A percentile compares a stretch with the other conserved stretches of the same genome.
These are phyloP conservation scores for Phytophthora rubi DNA, from an alignment of 352 stramenopile species.

Conservation along the genomic window DNA sequence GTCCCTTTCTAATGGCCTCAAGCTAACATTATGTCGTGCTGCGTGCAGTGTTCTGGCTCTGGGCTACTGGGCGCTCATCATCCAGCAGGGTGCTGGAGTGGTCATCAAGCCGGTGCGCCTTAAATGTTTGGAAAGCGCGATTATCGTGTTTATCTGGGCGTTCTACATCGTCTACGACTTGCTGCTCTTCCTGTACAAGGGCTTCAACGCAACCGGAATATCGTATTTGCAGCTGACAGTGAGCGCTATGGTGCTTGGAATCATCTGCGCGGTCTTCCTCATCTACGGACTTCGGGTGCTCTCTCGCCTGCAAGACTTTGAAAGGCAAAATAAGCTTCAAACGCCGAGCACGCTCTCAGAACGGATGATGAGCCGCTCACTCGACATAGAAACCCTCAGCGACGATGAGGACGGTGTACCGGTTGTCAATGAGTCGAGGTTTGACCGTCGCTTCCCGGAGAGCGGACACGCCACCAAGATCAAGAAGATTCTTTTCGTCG, in stretches of 20 bases:
- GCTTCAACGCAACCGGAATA: conserved; percentile 33
- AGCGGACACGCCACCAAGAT: conserved; percentile 32
- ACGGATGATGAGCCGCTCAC: conserved; percentile 22
- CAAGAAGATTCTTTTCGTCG: conserved; percentile 32
- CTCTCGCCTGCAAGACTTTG: conserved; percentile 31
- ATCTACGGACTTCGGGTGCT: conserved; percentile 38
- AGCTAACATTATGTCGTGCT: neutral
- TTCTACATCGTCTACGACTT: conserved; percentile 42
- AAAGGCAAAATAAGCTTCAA: conserved; percentile 19
- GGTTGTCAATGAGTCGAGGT: conserved; percentile 18
- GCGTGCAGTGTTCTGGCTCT: conserved; percentile 28
- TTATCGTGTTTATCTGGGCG: conserved; percentile 30
- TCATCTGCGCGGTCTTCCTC: conserved; percentile 35
- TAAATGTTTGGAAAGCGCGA: conserved; percentile 26
- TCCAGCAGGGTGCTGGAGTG: conserved; percentile 33
- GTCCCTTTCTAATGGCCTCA: neutral
- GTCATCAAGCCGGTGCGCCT: conserved; percentile 16
- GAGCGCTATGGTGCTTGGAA: conserved; percentile 29
- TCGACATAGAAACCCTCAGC: conserved; percentile 33
- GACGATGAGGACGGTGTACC: conserved; percentile 33
- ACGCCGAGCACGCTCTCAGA: conserved; percentile 21
- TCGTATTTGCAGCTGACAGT: conserved; percentile 28
- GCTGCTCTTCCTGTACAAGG: conserved; percentile 37
- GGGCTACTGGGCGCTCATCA: conserved; percentile 40
- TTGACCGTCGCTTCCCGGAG: neutral